Base-by-base conservation (phyloP, 768 basidiomycete species). In the Favolaschia claudopus region DNA sequence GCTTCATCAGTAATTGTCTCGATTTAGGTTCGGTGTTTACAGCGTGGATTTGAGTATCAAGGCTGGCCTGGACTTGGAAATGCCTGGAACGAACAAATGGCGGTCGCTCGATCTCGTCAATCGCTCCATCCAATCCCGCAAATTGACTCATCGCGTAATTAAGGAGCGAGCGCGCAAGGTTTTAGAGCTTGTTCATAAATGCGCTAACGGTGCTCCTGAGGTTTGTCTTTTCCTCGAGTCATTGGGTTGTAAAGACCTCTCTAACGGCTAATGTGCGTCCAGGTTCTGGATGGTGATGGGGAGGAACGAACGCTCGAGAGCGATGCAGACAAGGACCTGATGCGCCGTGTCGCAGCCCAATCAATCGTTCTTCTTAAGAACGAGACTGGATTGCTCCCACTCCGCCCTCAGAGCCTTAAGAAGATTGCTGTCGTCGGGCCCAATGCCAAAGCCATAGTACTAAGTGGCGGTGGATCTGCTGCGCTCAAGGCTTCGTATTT, bases 321-420 rank as follows among this genome's bases (percentile, higher is more conserved):
- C 6, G 82, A 83, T 0, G 84, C 84, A 47, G 88, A 89, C 55
- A 87, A 80, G 24, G 73, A 68, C 3, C 80, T 93, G 46, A 84
- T 92, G 82, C 83, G 86, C 39, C 78, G 79, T 46, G 77, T 89
- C n/a, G 91, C 89, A 1, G 82, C 82, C 4, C 82, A 88, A 68
- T 82, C 86, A 0, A 88, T 93, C 58, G 91, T 93, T 20, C 79
- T 94, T 27, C 74, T 93, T 51, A 91, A 90, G 78, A 94, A 93
- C 67, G 79, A 87, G 5, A 69, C 72, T 43, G 70, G 71, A 17
- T 40, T 89, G 24, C 81, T 86, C 12, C 89, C 89, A 2, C 75
- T 91, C 7, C 74, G 77, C 25, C 74, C 81, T 0, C 54, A 67
- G 42, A 73, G 70, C 14, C 63, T 91, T 48, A 89, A 84, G 72